phyloP scores from a whole-genome alignment of 2,329 filamentous ascomycete genomes.

The Mollisiaceae sp. region DNA sequence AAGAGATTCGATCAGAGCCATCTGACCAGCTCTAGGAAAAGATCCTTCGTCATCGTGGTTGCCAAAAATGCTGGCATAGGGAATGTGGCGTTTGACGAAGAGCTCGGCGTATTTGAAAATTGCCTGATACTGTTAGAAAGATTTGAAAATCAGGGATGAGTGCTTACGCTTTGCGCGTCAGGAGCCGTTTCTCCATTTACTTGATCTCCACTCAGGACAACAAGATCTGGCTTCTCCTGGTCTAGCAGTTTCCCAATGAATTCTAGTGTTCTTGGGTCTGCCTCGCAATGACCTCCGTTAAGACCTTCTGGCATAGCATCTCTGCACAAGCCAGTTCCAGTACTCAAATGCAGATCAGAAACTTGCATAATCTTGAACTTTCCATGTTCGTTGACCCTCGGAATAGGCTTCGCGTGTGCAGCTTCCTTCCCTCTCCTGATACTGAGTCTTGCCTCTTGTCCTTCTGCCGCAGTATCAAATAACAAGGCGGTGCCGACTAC shows the following conservation, averaged over 20 bases:
- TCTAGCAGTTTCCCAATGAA: slow-evolving; percentile 85
- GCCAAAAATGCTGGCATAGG: slow-evolving; percentile 92
- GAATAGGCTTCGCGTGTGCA: slow-evolving; percentile 70
- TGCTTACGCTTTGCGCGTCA: slow-evolving; percentile 81
- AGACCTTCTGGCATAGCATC: slow-evolving; percentile 79
- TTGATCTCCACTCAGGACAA: slow-evolving; percentile 91
- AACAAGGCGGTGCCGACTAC: slow-evolving; percentile 76
- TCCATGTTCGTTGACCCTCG: slow-evolving; percentile 83
- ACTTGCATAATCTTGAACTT: slow-evolving; percentile 98
- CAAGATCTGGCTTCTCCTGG: slow-evolving; percentile 91
- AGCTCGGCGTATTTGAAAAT: slow-evolving; percentile 92
- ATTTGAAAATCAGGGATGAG: background rate
- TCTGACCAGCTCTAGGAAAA: slow-evolving; percentile 76
- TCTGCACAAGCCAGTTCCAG: slow-evolving; percentile 82
- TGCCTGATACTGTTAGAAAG: slow-evolving; percentile 55
- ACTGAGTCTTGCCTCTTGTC: slow-evolving; percentile 75
- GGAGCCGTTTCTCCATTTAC: slow-evolving; percentile 93
- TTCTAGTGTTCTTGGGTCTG: slow-evolving; percentile 88
- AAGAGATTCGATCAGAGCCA: slow-evolving; percentile 83
- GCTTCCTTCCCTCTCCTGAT: slow-evolving; percentile 73
- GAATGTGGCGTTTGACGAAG: slow-evolving; percentile 85
- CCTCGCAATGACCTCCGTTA: slow-evolving; percentile 81
- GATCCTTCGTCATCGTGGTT: slow-evolving; percentile 93
- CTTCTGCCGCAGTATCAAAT: slow-evolving; percentile 65
- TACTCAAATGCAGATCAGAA: slow-evolving; percentile 92